Percentiles rank a stretch among this genome's conserved stretches.
Conservation (phyloP, 768 basidiomycete species). For the Collybia nuda region DNA sequence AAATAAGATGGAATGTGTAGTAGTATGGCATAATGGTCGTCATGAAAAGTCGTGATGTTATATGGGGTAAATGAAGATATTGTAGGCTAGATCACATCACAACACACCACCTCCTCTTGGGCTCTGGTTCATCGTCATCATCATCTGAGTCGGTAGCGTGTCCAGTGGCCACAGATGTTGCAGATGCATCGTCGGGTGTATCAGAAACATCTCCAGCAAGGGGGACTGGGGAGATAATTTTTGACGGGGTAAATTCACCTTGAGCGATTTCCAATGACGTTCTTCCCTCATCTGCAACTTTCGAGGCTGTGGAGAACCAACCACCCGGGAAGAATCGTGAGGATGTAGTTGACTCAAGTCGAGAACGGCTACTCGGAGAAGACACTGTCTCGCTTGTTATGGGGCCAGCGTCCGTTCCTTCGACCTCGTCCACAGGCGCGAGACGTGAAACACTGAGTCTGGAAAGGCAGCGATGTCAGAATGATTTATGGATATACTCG, state of each 20-base stretch:
- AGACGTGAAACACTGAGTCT: conserved; percentile 16
- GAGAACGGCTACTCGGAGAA: conserved; percentile 29
- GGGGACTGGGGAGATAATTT: conserved; percentile 18
- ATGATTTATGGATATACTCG: background rate
- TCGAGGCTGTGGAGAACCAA: conserved; percentile 43
- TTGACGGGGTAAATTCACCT: conserved; percentile 43
- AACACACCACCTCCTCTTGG: conserved; percentile 37
- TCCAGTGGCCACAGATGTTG: conserved; percentile 3
- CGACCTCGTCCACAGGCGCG: conserved; percentile 12
- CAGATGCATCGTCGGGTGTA: conserved; percentile 9
- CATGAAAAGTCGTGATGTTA: conserved; percentile 14
- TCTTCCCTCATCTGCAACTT: conserved; percentile 38
- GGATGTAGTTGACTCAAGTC: conserved; percentile 55
- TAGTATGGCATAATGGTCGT: conserved; percentile 9
- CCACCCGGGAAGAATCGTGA: conserved; percentile 58
- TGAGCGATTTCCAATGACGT: conserved; percentile 49
- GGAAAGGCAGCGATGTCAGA: background rate
- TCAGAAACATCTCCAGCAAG: conserved; percentile 17
- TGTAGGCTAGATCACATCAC: conserved; percentile 31
- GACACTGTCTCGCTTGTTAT: conserved; percentile 8
- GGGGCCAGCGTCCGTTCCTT: background rate
- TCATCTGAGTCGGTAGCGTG: conserved; percentile 6
- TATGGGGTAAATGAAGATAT: background rate
- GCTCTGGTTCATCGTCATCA: conserved; percentile 20
- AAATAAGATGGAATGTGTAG: conserved; percentile 7